Evolutionary conservation across 2,329 filamentous ascomycete species (phyloP), one percentile per base, ranked within the genome.

Genomic region (Microdochium bolleyi): DNA sequence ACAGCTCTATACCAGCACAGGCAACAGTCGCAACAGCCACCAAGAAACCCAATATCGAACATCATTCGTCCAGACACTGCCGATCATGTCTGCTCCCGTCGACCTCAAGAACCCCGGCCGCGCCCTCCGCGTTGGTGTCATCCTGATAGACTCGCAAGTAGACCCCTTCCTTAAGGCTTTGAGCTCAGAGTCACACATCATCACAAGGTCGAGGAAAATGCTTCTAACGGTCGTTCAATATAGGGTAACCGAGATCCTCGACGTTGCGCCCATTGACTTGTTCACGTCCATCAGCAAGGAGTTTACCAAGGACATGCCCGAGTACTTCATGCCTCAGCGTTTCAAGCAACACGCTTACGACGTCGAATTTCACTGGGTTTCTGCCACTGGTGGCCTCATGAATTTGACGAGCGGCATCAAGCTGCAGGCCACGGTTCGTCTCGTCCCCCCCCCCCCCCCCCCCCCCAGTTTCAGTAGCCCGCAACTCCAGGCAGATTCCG

Each of bases 361-460:
- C 7, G 51, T 69, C 19, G 51, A 64, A 24, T 62, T 70, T 9
- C 67, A 68, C 41, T 70, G 68, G 68, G 61, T 71, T 14, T 64
- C 64, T 2, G 63, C 69, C 50, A 54, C 55, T 16, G 61, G 60
- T 0, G 19, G 54, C 53, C 2, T 51, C 22, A 57, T 54, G 14
- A 53, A 49, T 1, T 44, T 70, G 27, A 67, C 60, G 10, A 59
- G 58, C 37, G 61, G 58, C 24, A 61, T 68, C 19, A 58, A 49
- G n/a, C 38, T 70, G 10, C 37, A 61, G 1, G 62, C 65, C 2
- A 69, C 67, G 2, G 67, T 67, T 53, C 24, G 63, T 46, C 1
- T n/a, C n/a, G n/a, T n/a, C n/a, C n/a, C n/a, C n/a, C n/a, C n/a
- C n/a, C n/a, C n/a, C n/a, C n/a, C n/a, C n/a, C n/a, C n/a, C n/a